Base-by-base conservation (phyloP, 192 early-diverging fungal genomes). In the Piromyces finnis region DNA sequence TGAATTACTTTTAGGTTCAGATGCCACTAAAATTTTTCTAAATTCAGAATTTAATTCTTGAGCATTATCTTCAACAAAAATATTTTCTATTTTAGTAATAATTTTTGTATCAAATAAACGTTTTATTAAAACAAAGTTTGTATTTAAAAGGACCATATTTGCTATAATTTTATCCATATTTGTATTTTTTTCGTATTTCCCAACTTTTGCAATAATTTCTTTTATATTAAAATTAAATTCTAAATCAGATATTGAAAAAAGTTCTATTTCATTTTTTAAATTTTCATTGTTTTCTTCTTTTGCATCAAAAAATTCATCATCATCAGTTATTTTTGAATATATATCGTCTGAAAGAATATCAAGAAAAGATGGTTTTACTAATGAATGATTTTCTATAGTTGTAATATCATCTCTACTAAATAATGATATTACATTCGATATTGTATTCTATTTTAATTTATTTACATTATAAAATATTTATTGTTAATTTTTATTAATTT, bases 51-150 rank as follows among this genome's bases (percentile, higher is more conserved):
- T 30, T 84, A 82, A 30, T 81, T 84, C 18, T 85, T 87, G 30
- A 83, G 91, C 85, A 77, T 83, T 82, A 87, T 97, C 95, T 28
- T 93, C 91, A 14, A 96, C 88, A 78, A 89, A 88, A 28, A 97
- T 86, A n/a, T 93, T 90, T 35, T 92, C 89, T 22, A 98, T 91
- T 0, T 88, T 87, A 30, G 96, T 90, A 28, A 90, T 86, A 3
- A 95, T 92, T 26, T 88, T 86, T 88, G 93, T 89, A 78, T 94
- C 92, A 77, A 90, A 89, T 7, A 94, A 92, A 29, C 92, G 89
- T 78, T 91, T 88, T 77, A 86, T 86, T 78, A 94, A 93, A 35
- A 90, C 80, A 0, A 98, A 83, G 15, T 87, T 85, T 81, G 97
- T 90, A 28, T 90, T 88, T 26, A 92, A 87, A 12, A 98, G 88